Base-by-base conservation (phyloP, 73 alveolate genomes). In the Durusdinium trenchii region DNA sequence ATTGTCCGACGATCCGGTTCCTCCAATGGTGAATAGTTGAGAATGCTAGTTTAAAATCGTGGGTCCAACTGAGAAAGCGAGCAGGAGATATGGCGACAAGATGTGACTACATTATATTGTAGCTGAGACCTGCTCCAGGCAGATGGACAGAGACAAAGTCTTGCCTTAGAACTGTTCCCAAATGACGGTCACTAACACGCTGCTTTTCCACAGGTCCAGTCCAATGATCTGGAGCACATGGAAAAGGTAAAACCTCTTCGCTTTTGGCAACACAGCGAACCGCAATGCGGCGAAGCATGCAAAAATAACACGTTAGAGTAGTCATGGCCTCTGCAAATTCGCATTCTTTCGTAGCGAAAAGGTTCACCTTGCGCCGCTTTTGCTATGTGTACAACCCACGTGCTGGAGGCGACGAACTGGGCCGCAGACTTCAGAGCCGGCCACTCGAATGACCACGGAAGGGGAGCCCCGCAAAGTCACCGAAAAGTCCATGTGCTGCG, bases 221-320 rank as follows among this genome's bases (percentile, higher is more conserved):
- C 98, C 98, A 91, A 48, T 91, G 98, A 42, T 91, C 98, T 42
- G 98, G 98, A 71, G 98, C 89, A 32, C 98, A 91, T 5, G 98
- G 98, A 69, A 91, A 91, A 30, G 98, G 98, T 23, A 91, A 42
- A 36, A 91, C 98, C 98, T 91, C 47, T 40, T 38, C 14, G 57
- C 35, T 32, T 36, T 30, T 28, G 6, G 28, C 57, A 69, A 48
- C 6, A 32, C 75, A 12, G 32, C 10, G 47, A 51, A 50, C 38
- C 62, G 46, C 71, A 36, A 16, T 23, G 36, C 54, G n/a, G 36
- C 6, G 35, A 6, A 7, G 47, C 47, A 81, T 14, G 30, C 28
- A 7, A 81, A 81, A 12, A 14, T 47, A n/a, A 12, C 35, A 14
- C 14, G 28, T 18, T 43, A 75, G 38, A 1, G 86, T 14, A 4